A percentile compares a stretch with the other conserved stretches of the same genome.
Evolutionary conservation across 2,329 filamentous ascomycete genomes (phyloP).

Genomic region (Ceratocystis harringtonii): DNA sequence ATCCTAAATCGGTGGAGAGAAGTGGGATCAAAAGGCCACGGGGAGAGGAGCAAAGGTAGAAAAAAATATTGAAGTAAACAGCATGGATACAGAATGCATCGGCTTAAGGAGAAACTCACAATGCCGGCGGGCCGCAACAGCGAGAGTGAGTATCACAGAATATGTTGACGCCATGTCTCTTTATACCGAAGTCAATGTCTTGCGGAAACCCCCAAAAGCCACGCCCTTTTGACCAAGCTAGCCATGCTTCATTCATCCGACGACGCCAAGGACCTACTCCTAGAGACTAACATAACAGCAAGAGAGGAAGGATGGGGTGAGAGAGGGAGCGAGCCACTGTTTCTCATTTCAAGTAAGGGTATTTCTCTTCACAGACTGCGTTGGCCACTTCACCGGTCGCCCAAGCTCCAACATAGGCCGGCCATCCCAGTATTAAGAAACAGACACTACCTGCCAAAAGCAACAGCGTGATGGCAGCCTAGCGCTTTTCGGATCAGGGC

Average conservation of each 20-base stretch:
- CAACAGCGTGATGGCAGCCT: background rate
- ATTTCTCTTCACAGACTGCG: background rate
- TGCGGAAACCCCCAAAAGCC: background rate
- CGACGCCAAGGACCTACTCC: background rate
- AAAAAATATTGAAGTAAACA: background rate
- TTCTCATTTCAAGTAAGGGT: background rate
- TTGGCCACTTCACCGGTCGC: background rate
- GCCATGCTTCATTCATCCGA: background rate
- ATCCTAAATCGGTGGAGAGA: constrained; percentile 9
- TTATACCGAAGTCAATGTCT: background rate
- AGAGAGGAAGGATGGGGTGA: too few relatives aligned
- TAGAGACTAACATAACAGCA: background rate
- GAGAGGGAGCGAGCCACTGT: background rate
- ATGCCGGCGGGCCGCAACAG: background rate
- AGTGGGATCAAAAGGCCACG: background rate
- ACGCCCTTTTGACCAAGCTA: background rate
- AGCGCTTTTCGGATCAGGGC: too few relatives aligned
- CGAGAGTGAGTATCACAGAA: background rate
- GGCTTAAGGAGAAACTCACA: background rate
- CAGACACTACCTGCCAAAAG: background rate
- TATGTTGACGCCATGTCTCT: background rate
- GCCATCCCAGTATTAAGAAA: background rate
- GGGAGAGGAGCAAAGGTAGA: background rate
- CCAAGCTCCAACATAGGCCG: too few relatives aligned
- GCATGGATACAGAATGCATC: background rate